Base-by-base conservation (phyloP, 306 rosid genomes). In the Cotoneaster glaucophyllus region DNA sequence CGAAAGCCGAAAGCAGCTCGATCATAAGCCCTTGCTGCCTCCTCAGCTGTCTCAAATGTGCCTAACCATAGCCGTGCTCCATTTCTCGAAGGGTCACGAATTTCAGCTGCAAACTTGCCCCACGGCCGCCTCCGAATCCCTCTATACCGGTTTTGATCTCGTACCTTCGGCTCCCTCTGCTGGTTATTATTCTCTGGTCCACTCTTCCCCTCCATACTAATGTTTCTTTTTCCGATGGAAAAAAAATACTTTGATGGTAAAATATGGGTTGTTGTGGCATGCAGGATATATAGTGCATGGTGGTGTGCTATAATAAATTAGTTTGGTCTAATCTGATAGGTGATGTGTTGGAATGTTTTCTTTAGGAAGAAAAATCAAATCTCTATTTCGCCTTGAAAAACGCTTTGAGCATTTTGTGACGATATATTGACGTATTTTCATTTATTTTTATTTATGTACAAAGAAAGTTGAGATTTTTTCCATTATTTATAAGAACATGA, bases 71-170 rank as follows among this genome's bases (percentile, higher is more conserved):
- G 73, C 2, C 98, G 86, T 12, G 93, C 90, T 12, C 98, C 96
- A 48, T 90, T 94, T 44, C 96, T 81, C 11, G 94, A 83, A 0
- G 97, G 97, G 59, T 94, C 98, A n/a, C 98, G 93, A 70, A 91
- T 94, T 74, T 94, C 98, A 0, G 98, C 98, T 0, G 97, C 98
- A 63, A 81, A 91, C 76, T 94, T 94, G 1, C 96, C 98, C 98
- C 97, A 94, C 6, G 96, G 98, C 71, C 98, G 83, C 65, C 90
- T 75, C 4, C 98, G 78, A 37, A 94, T 92, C 28, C 98, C 98
- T 75, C 97, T 75, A 67, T 90, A 94, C 25, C 84, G 78, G 44
- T 26, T 67, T 63, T 84, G 92, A 13, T 3, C 43, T 37, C 80
- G 69, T 39, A 69, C 58, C 62, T 78, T 17, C 65, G n/a, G 61